Base-by-base conservation (phyloP, 352 stramenopile species). In the Globisporangium echinulatum region DNA sequence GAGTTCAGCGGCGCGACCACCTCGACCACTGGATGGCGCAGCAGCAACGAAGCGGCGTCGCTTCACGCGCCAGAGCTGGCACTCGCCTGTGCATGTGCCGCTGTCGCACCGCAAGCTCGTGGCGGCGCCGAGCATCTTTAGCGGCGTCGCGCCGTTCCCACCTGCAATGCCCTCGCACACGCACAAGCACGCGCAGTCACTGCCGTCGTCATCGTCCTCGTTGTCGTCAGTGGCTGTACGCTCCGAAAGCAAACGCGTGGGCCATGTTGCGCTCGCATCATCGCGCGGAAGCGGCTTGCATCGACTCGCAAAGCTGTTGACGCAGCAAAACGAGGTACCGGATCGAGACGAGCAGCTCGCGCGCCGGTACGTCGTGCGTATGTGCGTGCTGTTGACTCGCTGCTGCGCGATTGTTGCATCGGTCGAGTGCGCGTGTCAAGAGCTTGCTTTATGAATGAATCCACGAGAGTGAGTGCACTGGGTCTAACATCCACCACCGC, bases 71-170 rank as follows among this genome's bases (percentile, higher is more conserved):
- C 79, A 88, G 54, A 82, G 73, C 37, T 91, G 82, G 82, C 63
- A 88, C 44, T 77, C 82, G 1, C 77, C 70, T 2, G 57, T 88
- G 14, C 75, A 79, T n/a, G 75, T 89, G 0, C 77, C 82, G 7
- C 59, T 91, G 1, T 44, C 71, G 1, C 81, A 88, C 64, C 77
- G 79, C 51, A 91, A 91, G 48, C 58, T 87, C 40, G 75, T 91
- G 52, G 59, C 77, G 19, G 54, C 73, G 0, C 75, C 73, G 3
- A 67, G 65, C 47, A 73, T 85, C 49, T 84, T 88, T 56, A 64
- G 68, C 39, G 52, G 62, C 4, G 67, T 84, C 10, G 66, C 63
- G 1, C 77, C 74, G 4, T 77, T 79, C 46, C 67, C 67, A 39
- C 75, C 73, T 0, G 59, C 73, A 3, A 54, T 59, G 25, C 58